Evolutionary conservation across 768 basidiomycete genomes (phyloP).

Genomic region (Lactifluus volemus): DNA sequence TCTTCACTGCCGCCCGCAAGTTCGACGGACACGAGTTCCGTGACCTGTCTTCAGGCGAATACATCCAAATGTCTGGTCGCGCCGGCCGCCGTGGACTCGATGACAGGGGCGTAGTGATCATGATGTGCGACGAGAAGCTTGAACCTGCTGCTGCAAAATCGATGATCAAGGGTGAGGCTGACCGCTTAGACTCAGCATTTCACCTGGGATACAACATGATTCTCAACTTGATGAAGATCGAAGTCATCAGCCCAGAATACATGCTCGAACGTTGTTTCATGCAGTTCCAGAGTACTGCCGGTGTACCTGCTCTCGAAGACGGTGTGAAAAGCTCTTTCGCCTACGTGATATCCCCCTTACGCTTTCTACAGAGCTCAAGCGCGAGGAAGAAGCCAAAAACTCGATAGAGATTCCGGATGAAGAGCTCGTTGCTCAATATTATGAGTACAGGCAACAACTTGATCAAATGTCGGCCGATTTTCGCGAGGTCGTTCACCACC

Average conservation of each 20-base stretch:
- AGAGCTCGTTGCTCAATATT: conserved; percentile 77
- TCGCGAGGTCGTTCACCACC: conserved; percentile 88
- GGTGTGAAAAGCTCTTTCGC: conserved; percentile 35
- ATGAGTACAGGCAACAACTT: conserved; percentile 86
- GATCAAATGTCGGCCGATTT: conserved; percentile 87
- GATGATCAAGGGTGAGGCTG: conserved; percentile 98
- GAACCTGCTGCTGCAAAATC: conserved; percentile 86
- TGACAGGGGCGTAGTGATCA: conserved; percentile 97
- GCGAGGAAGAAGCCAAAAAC: conserved; percentile 58
- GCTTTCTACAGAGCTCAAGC: conserved; percentile 50
- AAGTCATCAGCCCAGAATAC: conserved; percentile 95
- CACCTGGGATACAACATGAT: conserved; percentile 99
- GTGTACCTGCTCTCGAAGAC: conserved; percentile 77
- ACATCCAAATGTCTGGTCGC: conserved; percentile 99
- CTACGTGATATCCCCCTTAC: background rate
- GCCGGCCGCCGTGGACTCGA: conserved; percentile 95
- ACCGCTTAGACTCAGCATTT: conserved; percentile 95
- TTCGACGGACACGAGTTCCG: conserved; percentile 95
- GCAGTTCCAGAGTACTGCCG: conserved; percentile 93
- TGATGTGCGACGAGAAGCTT: conserved; percentile 99
- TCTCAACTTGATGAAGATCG: conserved; percentile 95
- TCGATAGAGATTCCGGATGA: conserved; percentile 77
- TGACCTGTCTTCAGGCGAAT: conserved; percentile 90
- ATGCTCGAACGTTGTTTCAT: conserved; percentile 98
- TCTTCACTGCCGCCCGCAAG: conserved; percentile 92